Conservation (phyloP, 805 yeast species). For the Starmerella bombi region DNA sequence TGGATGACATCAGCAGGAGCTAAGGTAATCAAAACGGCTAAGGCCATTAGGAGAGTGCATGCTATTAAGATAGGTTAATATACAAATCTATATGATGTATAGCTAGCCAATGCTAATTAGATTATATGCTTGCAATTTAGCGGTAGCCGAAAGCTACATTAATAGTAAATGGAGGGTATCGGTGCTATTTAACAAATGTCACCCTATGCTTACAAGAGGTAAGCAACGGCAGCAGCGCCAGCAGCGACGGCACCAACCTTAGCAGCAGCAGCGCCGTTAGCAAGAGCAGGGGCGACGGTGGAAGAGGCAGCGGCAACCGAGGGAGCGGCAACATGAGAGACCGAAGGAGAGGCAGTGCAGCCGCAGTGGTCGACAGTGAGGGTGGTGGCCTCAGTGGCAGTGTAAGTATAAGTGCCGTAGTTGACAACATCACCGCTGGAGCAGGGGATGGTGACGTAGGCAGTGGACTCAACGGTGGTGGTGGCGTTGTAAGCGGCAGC, state of each 20-base stretch:
- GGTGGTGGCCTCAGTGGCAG: constrained; percentile 4
- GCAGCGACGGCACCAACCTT: constrained; percentile 11
- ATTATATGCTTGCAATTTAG: no score
- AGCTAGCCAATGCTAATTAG: no score
- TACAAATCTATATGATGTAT: no score
- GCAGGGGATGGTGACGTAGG: constrained; percentile 15
- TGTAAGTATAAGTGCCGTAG: constrained; percentile 13
- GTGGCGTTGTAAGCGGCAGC: constrained; percentile 13
- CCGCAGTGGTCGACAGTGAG: constrained; percentile 10
- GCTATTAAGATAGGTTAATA: no score
- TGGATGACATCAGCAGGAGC: no score
- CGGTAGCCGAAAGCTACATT: no score
- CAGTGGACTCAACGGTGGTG: constrained; percentile 14
- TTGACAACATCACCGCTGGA: constrained; percentile 14
- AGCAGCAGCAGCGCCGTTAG: constrained; percentile 17
- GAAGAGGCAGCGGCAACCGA: constrained; percentile 16
- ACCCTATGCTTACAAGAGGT: constrained; percentile 10
- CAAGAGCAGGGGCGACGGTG: constrained; percentile 10
- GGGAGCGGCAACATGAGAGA: constrained; percentile 24
- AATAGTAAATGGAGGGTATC: no score
- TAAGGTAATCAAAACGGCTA: no score
- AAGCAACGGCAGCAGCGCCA: constrained; percentile 17
- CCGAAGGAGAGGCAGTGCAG: constrained; percentile 7
- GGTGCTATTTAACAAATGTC: no score
- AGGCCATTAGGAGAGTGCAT: no score